A percentile compares a stretch with the other conserved stretches of the same genome.
These are phyloP conservation scores for Phallus indusiatus DNA, from an alignment of 768 basidiomycete genomes.

Conservation along the genomic window DNA sequence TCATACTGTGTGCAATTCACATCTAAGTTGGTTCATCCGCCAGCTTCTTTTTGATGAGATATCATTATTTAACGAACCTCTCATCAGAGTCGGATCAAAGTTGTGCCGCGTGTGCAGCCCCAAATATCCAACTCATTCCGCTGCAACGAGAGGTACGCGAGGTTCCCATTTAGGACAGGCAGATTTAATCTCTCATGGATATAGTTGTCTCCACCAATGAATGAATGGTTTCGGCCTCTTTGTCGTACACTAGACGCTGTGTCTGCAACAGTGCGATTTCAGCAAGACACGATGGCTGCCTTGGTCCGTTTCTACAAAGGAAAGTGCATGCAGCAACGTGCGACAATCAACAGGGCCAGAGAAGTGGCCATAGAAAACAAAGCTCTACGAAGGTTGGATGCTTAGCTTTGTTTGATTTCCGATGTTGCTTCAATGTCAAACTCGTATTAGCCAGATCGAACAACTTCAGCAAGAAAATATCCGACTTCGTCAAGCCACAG, in stretches of 20 bases:
- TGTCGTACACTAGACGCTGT: conserved; percentile 53
- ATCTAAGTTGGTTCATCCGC: conserved; percentile 52
- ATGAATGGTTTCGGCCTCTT: conserved; percentile 66
- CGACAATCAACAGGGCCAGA: conserved; percentile 43
- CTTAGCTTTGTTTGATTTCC: neutral
- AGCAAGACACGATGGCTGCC: conserved; percentile 64
- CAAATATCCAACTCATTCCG: conserved; percentile 58
- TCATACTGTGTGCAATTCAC: conserved; percentile 76
- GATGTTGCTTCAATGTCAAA: neutral
- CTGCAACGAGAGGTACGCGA: conserved; percentile 59
- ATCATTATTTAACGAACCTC: neutral
- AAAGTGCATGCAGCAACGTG: conserved; percentile 47
- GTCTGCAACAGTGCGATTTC: conserved; percentile 69
- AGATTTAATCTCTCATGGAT: neutral
- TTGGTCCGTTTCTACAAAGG: conserved; percentile 56
- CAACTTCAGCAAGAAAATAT: conserved; percentile 4
- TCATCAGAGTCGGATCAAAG: conserved; percentile 60
- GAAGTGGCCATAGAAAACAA: conserved; percentile 37
- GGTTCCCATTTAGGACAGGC: conserved; percentile 5
- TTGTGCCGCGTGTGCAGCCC: conserved; percentile 58
- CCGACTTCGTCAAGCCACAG: conserved; percentile 1
- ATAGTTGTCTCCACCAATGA: conserved; percentile 76
- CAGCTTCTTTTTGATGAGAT: conserved; percentile 11
- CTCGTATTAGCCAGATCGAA: conserved; percentile 1
- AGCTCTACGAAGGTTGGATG: conserved; percentile 43